Base-by-base conservation (phyloP, 1,284 basidiomycete species). In the Grifola frondosa region DNA sequence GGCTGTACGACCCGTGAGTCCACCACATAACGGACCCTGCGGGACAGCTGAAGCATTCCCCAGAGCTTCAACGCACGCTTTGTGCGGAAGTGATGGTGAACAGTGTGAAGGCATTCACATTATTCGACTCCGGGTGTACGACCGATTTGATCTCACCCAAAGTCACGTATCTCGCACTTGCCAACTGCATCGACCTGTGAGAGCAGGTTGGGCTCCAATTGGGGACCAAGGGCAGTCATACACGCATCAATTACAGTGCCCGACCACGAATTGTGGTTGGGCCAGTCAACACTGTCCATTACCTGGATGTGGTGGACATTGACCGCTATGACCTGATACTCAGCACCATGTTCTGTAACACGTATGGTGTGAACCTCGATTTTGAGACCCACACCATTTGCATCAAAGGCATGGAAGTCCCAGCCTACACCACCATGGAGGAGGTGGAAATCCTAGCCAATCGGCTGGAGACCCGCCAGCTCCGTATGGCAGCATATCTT, bases 321-420 rank as follows among this genome's bases (percentile, higher is more conserved):
- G 64, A 65, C 34, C 39, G 52, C 1, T 67, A 67, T 39, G 62
- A 67, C 33, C 34, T 52, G 0, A 53, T 68, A 1, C 42, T 67
- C 1, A 64, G 65, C 3, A 60, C 60, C 1, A 56, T 57, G 4
- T 66, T 62, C 49, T 52, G 65, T 38, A 23, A 34, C 6, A 29
- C 50, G 29, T 40, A 58, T 33, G 43, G 53, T 3, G 51, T 64
- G 2, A 16, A 49, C 2, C 35, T 67, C 0, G 61, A 64, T 40
- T 63, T 68, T 37, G 37, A 53, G 21, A 35, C 44, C 4, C 23
- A 52, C 20, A 37, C 22, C 3, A 53, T 62, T 12, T 12, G 19
- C 1, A 37, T 57, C 3, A 31, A 32, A 0, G 46, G 44, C 1
- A 24, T 40, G 9, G 17, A 31, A 5, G 15, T 53, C 0, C 26